phyloP scores from a whole-genome alignment of 768 basidiomycete species.

The Candolleomyces eurysporus region DNA sequence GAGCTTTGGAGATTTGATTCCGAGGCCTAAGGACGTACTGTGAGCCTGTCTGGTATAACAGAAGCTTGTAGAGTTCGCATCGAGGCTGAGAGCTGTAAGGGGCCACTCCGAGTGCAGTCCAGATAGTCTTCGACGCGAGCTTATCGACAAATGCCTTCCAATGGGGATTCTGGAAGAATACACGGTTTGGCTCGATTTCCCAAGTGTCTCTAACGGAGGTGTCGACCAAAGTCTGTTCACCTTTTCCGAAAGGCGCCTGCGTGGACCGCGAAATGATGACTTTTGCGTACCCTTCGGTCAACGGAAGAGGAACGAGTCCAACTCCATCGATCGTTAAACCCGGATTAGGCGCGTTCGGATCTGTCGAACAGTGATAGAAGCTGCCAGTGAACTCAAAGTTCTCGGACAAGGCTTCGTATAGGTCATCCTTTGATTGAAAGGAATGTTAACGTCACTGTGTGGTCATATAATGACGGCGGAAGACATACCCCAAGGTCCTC shows the following conservation, averaged over 20 bases:
- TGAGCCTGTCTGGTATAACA: too few relatives aligned
- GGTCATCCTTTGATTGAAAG: slow-evolving; percentile 21
- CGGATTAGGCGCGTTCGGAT: slow-evolving; percentile 38
- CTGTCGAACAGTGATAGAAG: slow-evolving; percentile 24
- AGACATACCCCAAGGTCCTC: too few relatives aligned
- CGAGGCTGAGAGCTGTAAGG: slow-evolving; percentile 24
- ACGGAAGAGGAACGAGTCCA: slow-evolving; percentile 43
- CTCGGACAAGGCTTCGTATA: slow-evolving; percentile 26
- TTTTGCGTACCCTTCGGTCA: slow-evolving; percentile 37
- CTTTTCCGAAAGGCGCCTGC: too few relatives aligned
- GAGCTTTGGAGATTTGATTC: too few relatives aligned
- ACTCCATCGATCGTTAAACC: slow-evolving; percentile 35
- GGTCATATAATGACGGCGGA: too few relatives aligned
- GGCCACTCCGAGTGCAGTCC: slow-evolving; percentile 34
- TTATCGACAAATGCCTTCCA: slow-evolving; percentile 38
- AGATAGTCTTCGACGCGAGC: slow-evolving; percentile 27
- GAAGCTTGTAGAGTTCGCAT: too few relatives aligned
- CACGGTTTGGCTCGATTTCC: slow-evolving; percentile 42
- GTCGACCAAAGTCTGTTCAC: neutral
- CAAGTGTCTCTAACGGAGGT: slow-evolving; percentile 47
- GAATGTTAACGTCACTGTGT: too few relatives aligned
- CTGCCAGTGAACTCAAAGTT: slow-evolving; percentile 32
- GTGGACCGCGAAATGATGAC: slow-evolving; percentile 30
- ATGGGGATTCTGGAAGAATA: slow-evolving; percentile 38
- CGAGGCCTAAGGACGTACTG: too few relatives aligned